These are phyloP conservation scores for Bryoglossum gracile DNA, from an alignment of 495 filamentous ascomycete species.

Conservation along the genomic window DNA sequence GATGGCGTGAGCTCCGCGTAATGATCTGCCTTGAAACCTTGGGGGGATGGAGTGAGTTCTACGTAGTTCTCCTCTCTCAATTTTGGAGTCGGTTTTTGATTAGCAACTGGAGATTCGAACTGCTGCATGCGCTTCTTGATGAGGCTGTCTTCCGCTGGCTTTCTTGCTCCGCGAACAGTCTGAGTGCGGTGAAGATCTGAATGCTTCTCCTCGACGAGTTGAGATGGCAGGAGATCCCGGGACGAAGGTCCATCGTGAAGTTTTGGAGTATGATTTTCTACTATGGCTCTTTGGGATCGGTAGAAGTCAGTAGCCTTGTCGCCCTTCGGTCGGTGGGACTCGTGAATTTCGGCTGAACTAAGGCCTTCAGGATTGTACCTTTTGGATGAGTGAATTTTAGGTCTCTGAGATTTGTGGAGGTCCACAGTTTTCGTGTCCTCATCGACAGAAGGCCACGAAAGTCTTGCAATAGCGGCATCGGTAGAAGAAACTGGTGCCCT, in stretches of 20 bases:
- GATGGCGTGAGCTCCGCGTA: too few species aligned
- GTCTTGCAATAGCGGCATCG: conserved; percentile 43
- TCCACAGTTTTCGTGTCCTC: conserved; percentile 33
- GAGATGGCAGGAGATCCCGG: conserved; percentile 11
- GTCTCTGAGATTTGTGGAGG: conserved; percentile 19
- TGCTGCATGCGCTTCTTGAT: conserved; percentile 18
- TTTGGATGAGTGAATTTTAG: neutral
- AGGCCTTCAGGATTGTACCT: conserved; percentile 7
- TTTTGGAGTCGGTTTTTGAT: neutral
- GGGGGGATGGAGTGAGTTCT: too few species aligned
- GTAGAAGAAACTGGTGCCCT: conserved; percentile 30
- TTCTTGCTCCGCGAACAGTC: neutral
- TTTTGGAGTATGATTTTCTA: neutral
- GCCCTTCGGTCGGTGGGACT: neutral
- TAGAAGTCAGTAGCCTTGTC: conserved; percentile 5
- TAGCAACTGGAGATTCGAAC: conserved; percentile 21
- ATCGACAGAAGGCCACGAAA: conserved; percentile 44
- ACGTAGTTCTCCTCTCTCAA: too few species aligned
- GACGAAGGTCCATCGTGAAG: neutral
- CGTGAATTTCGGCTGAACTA: neutral
- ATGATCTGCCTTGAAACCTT: too few species aligned
- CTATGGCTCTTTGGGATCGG: conserved; percentile 1
- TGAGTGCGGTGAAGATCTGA: conserved; percentile 15
- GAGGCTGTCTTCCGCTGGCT: conserved; percentile 9
- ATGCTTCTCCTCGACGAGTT: conserved; percentile 6